Evolutionary conservation across 805 yeast genomes (phyloP).

Genomic region (Nakazawaea peltata): DNA sequence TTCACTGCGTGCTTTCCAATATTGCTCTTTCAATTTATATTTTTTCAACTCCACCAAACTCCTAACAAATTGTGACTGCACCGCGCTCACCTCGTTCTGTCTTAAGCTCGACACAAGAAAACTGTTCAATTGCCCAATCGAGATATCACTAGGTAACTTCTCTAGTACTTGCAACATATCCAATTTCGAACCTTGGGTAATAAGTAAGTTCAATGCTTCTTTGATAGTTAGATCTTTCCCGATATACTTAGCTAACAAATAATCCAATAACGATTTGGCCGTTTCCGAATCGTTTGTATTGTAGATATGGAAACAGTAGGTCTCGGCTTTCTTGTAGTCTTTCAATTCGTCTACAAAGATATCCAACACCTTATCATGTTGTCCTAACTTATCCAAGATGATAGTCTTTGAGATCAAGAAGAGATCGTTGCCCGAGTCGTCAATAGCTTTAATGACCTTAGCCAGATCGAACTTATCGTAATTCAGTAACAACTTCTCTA

Average conservation of each 20-base stretch:
- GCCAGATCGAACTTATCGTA: slow-evolving; percentile 30
- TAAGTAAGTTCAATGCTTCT: slow-evolving; percentile 30
- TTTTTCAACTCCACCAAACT: slow-evolving; percentile 48
- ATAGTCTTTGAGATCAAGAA: slow-evolving; percentile 41
- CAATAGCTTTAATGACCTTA: slow-evolving; percentile 28
- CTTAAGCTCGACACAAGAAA: slow-evolving; percentile 40
- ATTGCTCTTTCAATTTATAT: slow-evolving; percentile 34
- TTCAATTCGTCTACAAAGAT: slow-evolving; percentile 50
- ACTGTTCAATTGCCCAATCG: slow-evolving; percentile 30
- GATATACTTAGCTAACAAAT: slow-evolving; percentile 31
- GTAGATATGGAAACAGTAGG: slow-evolving; percentile 48
- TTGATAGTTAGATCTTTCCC: neutral
- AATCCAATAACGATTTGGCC: slow-evolving; percentile 41
- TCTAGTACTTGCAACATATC: slow-evolving; percentile 29
- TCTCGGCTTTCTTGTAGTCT: slow-evolving; percentile 50
- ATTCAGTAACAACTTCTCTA: slow-evolving; percentile 26
- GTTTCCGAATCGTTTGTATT: slow-evolving; percentile 19
- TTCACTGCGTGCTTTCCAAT: slow-evolving; percentile 28
- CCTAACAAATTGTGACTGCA: slow-evolving; percentile 31
- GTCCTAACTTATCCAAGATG: slow-evolving; percentile 49
- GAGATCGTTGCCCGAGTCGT: slow-evolving; percentile 11
- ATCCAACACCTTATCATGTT: slow-evolving; percentile 55
- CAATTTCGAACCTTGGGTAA: slow-evolving; percentile 34
- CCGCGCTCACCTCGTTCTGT: slow-evolving; percentile 28
- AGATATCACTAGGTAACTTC: slow-evolving; percentile 42